Conservation (phyloP, 352 stramenopile species). For the Thalassiosira sp. region DNA sequence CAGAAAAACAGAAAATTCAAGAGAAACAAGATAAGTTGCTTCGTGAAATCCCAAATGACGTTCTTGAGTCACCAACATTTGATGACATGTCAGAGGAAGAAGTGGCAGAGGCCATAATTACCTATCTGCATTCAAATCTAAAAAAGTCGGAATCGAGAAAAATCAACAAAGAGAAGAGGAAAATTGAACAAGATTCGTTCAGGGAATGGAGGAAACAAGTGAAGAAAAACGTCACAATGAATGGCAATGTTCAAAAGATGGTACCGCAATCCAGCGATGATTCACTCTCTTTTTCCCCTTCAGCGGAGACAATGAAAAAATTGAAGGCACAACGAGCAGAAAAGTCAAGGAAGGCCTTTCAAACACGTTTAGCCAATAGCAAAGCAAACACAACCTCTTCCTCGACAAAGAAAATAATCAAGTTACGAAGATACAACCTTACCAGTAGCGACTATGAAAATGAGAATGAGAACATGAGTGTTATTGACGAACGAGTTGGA, state of each 20-base stretch:
- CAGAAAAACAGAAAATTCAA: conserved; percentile 17
- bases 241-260: conserved; percentile 3
- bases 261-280: background rate
- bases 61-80: conserved; percentile 47
- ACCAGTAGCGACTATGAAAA: conserved; percentile 11
- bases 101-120: conserved; percentile 35
- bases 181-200: conserved; percentile 22
- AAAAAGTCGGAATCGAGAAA: conserved; percentile 46
- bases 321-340: conserved; percentile 37
- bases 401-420: conserved; percentile 24
- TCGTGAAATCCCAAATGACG: conserved; percentile 30
- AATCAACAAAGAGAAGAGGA: conserved; percentile 20
- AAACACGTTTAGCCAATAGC: conserved; percentile 28
- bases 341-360: conserved; percentile 42
- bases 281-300: conserved; percentile 48
- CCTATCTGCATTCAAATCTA: conserved; percentile 35
- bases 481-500: conserved; percentile 5
- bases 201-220: conserved; percentile 35
- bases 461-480: background rate
- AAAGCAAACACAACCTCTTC: conserved; percentile 20
- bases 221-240: conserved; percentile 17
- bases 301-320: conserved; percentile 33
- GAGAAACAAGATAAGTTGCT: conserved; percentile 37
- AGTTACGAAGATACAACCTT: conserved; percentile 17
- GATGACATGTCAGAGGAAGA: conserved; percentile 43